These are phyloP conservation scores for Suhomyces kilbournensis DNA, from an alignment of 805 yeast species.

Conservation along the genomic window DNA sequence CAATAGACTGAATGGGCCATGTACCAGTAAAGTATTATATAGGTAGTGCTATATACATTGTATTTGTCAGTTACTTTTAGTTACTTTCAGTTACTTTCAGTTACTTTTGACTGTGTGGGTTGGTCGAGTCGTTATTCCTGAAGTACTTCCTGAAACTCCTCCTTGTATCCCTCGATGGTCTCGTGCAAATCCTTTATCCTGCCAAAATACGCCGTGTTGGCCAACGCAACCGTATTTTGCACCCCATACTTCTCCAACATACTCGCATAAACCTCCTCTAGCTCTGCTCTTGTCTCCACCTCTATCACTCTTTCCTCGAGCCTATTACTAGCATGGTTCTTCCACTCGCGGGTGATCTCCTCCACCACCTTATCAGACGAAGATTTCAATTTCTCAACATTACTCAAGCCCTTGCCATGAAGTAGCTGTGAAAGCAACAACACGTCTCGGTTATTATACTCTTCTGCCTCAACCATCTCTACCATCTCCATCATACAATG, in stretches of 20 bases:
- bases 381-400: conserved; percentile 15
- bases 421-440: conserved; percentile 38
- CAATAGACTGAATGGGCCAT: too few species aligned
- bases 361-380: conserved; percentile 17
- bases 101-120: not conserved
- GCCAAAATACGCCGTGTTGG: conserved; percentile 31
- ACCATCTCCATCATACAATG: too few species aligned
- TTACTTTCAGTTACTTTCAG: too few species aligned
- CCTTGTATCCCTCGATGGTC: conserved; percentile 22
- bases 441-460: conserved; percentile 25
- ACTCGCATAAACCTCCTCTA: conserved; percentile 23
- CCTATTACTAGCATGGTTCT: conserved; percentile 24
- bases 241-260: conserved; percentile 21
- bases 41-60: too few species aligned
- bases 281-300: conserved; percentile 16
- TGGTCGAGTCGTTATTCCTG: not conserved
- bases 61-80: too few species aligned
- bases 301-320: conserved; percentile 23
- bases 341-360: conserved; percentile 29
- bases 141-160: conserved; percentile 17
- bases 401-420: conserved; percentile 30
- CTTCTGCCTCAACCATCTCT: not conserved
- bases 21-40: too few species aligned
- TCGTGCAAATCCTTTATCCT: conserved; percentile 32
- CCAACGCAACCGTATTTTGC: conserved; percentile 37